Evolutionary conservation across 441 rosid species (phyloP).

Genomic region (Gossypium laxum): DNA sequence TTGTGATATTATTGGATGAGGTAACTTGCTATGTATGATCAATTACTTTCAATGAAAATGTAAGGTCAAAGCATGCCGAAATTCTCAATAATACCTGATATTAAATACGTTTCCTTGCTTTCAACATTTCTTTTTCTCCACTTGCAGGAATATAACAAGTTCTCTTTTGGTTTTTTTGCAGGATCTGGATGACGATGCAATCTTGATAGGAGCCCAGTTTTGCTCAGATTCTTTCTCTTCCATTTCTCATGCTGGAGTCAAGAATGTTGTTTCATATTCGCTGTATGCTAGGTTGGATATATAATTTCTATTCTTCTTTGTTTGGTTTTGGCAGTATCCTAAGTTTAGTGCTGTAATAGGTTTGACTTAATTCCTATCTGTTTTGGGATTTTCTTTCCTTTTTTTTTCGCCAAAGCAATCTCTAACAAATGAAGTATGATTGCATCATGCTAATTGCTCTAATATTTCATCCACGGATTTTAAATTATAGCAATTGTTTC

Average conservation of each 20-base stretch:
- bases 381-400: not conserved
- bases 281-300: constrained; percentile 64
- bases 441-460: not conserved
- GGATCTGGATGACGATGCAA: constrained; percentile 82
- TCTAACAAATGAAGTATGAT: not conserved
- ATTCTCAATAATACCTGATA: not conserved
- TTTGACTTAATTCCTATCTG: not conserved
- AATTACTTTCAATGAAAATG: constrained; percentile 4
- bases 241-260: constrained; percentile 48
- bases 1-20: constrained; percentile 78
- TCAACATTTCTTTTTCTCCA: constrained; percentile 5
- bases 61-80: not conserved
- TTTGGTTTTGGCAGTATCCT: not conserved
- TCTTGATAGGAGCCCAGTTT: constrained; percentile 69
- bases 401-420: not conserved
- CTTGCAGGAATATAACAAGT: not conserved
- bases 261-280: constrained; percentile 55
- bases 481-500: not conserved
- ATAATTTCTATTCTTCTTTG: not conserved
- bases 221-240: constrained; percentile 79
- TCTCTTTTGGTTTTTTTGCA: constrained; percentile 27
- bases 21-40: constrained; percentile 24
- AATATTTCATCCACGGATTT: not conserved
- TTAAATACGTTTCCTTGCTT: not conserved
- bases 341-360: not conserved